A percentile compares a stretch with the other conserved stretches of the same genome.
Conservation (phyloP, 768 basidiomycete species). For the Filobasidium floriforme region DNA sequence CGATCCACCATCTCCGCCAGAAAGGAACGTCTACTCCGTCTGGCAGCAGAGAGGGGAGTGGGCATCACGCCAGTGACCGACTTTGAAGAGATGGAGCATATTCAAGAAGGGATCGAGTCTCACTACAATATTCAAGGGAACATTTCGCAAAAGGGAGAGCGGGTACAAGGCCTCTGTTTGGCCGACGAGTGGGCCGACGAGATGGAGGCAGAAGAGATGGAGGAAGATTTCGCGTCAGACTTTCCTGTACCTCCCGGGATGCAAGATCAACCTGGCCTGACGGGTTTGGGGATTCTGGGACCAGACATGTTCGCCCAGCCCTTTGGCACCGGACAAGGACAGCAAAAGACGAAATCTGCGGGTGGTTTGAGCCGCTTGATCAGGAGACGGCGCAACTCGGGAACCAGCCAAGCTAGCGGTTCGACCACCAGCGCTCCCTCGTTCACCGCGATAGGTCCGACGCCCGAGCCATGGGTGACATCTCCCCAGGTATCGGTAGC, state of each 20-base stretch:
- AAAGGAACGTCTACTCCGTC: conserved; percentile 1
- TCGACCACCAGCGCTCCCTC: conserved; percentile 7
- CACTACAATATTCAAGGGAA: neutral
- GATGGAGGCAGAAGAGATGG: neutral
- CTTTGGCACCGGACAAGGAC: neutral
- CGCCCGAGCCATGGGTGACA: neutral
- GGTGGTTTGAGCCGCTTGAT: neutral
- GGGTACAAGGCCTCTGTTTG: neutral
- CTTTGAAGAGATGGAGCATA: conserved; percentile 2
- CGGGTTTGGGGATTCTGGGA: neutral
- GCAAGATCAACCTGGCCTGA: neutral
- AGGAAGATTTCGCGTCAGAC: neutral
- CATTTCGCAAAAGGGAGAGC: neutral
- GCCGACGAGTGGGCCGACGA: conserved; percentile 1
- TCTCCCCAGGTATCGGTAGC: neutral
- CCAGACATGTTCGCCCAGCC: neutral
- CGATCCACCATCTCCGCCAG: conserved; percentile 2
- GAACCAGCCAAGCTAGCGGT: neutral
- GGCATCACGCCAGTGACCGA: neutral
- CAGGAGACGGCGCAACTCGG: neutral
- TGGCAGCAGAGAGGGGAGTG: conserved; percentile 6
- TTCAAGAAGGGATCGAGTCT: conserved; percentile 2
- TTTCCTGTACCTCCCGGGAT: neutral
- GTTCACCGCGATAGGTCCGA: neutral
- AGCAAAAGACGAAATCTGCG: neutral